Base-by-base conservation (phyloP, 2,329 filamentous ascomycete species). In the Colletotrichum sp. region DNA sequence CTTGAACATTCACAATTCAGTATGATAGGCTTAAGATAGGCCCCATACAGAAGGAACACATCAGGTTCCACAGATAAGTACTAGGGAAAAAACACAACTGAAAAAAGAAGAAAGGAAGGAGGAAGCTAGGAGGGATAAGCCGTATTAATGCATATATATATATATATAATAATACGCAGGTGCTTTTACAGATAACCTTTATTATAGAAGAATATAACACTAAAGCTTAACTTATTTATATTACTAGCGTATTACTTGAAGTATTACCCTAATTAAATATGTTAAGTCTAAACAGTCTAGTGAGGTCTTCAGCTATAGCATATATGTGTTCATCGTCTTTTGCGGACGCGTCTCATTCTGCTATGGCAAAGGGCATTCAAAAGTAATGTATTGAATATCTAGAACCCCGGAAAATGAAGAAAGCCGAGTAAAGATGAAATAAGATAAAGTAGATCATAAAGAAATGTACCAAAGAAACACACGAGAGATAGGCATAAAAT, bases 11-110 rank as follows among this genome's bases (percentile, higher is more conserved):
- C 1, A 18, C 16, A 18, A 39, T 18, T 1, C 32, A 34, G 36
- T 39, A 0, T n/a, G 18, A 6, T n/a, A 43, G 16, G 6, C 39
- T n/a, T 43, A 18, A 0, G 0, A 3, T 1, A n/a, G 0, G 18
- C 39, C 18, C 3, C 1, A 43, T n/a, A n/a, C n/a, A 43, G 39
- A 10, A 10, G 39, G 18, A n/a, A 9, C 8, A 43, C 16, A 2
- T 18, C 4, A 43, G 39, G 1, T n/a, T n/a, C 16, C 18, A 18
- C 18, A 43, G 18, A n/a, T n/a, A 3, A n/a, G 18, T n/a, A 43
- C 36, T 3, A n/a, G n/a, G 7, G 26, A 8, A 28, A 28, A 28
- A 28, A 2, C n/a, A n/a, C n/a, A n/a, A n/a, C n/a, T n/a, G n/a
- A 4, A 43, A 36, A 7, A 14, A 14, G 1, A n/a, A n/a, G n/a